Percentiles rank a stretch among this genome's conserved stretches.
phyloP scores from a whole-genome alignment of 2,329 filamentous ascomycete species.

The Ceratocystis variospora region DNA sequence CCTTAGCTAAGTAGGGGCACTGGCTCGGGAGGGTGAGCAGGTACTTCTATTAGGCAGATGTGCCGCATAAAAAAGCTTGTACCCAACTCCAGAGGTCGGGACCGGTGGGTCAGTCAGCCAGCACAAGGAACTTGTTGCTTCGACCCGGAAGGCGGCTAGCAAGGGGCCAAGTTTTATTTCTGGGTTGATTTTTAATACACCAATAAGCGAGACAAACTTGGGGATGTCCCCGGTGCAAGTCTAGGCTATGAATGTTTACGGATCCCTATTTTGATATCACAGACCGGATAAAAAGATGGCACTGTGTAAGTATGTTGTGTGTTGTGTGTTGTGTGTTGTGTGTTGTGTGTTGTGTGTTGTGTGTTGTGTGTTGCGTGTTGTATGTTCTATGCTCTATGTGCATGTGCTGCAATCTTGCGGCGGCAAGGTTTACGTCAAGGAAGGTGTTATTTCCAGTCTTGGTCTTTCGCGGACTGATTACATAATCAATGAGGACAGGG shows the following conservation, averaged over 20 bases:
- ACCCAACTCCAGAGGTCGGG: not conserved
- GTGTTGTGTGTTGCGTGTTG: no score
- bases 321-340: no score
- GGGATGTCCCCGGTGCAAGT: not conserved
- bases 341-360: no score
- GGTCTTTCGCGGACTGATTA: not conserved
- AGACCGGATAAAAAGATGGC: no score
- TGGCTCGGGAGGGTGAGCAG: not conserved
- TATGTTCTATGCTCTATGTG: not conserved
- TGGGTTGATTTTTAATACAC: not conserved
- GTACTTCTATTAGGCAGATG: not conserved
- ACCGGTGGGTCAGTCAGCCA: not conserved
- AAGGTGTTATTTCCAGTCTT: no score
- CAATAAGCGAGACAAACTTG: slow-evolving; percentile 3
- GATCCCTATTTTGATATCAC: not conserved
- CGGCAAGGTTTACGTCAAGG: no score
- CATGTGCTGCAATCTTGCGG: not conserved
- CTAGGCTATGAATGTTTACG: not conserved
- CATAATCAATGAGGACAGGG: not conserved
- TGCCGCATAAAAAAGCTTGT: not conserved
- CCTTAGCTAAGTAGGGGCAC: not conserved
- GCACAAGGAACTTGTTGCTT: not conserved
- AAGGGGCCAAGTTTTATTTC: not conserved
- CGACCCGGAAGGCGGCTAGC: not conserved
- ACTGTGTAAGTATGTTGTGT: not conserved